Base-by-base conservation (phyloP, 2,329 filamentous ascomycete species). In the Pyrenochaeta sp. region DNA sequence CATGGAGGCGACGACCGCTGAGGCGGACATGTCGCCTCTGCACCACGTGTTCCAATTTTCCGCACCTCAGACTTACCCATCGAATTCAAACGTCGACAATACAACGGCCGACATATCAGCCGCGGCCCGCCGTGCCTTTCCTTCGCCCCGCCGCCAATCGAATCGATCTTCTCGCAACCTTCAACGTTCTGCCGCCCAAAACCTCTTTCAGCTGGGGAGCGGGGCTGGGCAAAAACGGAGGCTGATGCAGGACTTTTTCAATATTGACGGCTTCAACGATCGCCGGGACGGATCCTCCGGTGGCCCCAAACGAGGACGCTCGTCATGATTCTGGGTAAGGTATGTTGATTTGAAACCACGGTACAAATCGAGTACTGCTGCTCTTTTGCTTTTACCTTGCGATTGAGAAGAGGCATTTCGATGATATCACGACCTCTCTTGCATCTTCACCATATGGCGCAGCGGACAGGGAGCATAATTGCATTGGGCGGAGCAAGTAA, bases 211-310 rank as follows among this genome's bases (percentile, higher is more conserved):
- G 27, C 72, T 89, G 7, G 84, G 84, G 4, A 80, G 80, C 45
- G 84, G 83, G 6, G 82, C 86, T 7, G 88, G 88, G 2, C 80
- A 84, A 56, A 93, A 93, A 69, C 81, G 88, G 28, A 82, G 87
- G 59, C 80, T 89, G 56, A 81, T 89, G 60, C 82, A 84, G 17
- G 88, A 92, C 61, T 85, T 90, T 40, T 91, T 91, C 63, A 87
- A 90, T 61, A 74, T 88, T 6, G 82, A 83, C 39, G 84, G 82
- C 52, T 68, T 88, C 36, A 77, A 81, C 46, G 81, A 72, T 35
- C 57, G 81, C 29, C 87, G 86, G 62, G 86, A 89, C 42, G 61
- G 56, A 10, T 52, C 56, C 10, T 68, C 62, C 1, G 71, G 69
- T 3, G 71, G 69, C n/a, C 55, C 65, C 0, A 74, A 74, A 61